These are phyloP conservation scores for Candida gigantensis DNA, from an alignment of 1,139 yeast species.

Conservation along the genomic window DNA sequence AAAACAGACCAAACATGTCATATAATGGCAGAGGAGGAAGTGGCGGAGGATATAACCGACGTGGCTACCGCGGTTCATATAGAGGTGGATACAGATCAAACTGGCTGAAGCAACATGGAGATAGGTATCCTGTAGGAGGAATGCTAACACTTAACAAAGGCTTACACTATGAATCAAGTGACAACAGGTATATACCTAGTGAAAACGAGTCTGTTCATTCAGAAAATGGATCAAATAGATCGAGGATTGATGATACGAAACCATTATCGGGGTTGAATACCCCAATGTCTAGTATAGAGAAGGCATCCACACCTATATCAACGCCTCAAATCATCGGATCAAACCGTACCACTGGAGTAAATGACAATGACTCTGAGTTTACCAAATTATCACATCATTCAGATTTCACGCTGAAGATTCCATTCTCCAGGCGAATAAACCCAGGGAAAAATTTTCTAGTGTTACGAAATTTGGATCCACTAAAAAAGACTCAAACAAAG, in stretches of 20 bases:
- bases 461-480: slow-evolving; percentile 60
- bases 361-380: slow-evolving; percentile 33
- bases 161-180: slow-evolving; percentile 12
- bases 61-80: slow-evolving; percentile 14
- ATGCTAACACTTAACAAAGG: slow-evolving; percentile 11
- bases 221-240: slow-evolving; percentile 3
- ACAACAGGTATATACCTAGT: slow-evolving; percentile 13
- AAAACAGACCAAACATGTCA: background rate
- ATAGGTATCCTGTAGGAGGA: slow-evolving; percentile 8
- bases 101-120: slow-evolving; percentile 1
- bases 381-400: slow-evolving; percentile 33
- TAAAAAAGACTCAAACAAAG: slow-evolving; percentile 37
- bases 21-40: slow-evolving; percentile 3
- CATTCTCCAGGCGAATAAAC: slow-evolving; percentile 19
- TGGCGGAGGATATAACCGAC: slow-evolving; percentile 14
- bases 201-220: slow-evolving; percentile 5
- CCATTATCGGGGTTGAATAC: slow-evolving; percentile 12
- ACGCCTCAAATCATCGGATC: slow-evolving; percentile 23
- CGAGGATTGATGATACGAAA: background rate
- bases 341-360: slow-evolving; percentile 33
- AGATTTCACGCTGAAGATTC: slow-evolving; percentile 21
- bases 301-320: slow-evolving; percentile 3
- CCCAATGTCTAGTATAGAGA: slow-evolving; percentile 7
- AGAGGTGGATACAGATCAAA: slow-evolving; percentile 9
- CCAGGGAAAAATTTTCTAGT: slow-evolving; percentile 41